These are phyloP conservation scores for Laburnicola sp. DNA, from an alignment of 2,329 filamentous ascomycete genomes.

Conservation along the genomic window DNA sequence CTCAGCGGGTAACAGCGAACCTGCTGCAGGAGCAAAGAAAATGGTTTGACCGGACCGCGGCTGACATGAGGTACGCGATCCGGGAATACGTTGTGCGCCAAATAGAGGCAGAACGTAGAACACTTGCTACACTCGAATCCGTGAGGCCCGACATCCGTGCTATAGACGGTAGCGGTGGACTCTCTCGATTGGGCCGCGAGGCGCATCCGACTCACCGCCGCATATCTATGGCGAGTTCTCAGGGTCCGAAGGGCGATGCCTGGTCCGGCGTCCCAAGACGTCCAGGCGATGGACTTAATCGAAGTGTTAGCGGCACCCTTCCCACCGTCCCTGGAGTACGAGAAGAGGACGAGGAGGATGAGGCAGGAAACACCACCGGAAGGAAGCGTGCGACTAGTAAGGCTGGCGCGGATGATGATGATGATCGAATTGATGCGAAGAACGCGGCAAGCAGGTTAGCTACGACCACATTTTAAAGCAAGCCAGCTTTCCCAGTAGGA, in stretches of 20 bases:
- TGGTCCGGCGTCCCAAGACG: conserved; percentile 93
- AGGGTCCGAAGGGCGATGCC: conserved; percentile 96
- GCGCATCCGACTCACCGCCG: conserved; percentile 76
- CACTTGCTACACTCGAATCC: conserved; percentile 87
- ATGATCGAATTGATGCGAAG: conserved; percentile 90
- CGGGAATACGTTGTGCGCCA: conserved; percentile 92
- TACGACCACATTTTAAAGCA: conserved; percentile 81
- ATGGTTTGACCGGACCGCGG: conserved; percentile 85
- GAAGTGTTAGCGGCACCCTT: conserved; percentile 75
- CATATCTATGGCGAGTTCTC: conserved; percentile 77
- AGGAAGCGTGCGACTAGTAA: conserved; percentile 54
- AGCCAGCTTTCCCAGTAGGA: not conserved
- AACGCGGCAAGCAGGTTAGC: conserved; percentile 94
- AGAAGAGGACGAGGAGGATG: conserved; percentile 63
- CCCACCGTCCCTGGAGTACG: conserved; percentile 59
- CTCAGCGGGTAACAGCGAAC: conserved; percentile 84
- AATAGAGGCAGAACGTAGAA: conserved; percentile 92
- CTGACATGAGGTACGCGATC: conserved; percentile 80
- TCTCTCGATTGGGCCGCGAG: conserved; percentile 87
- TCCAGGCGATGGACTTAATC: conserved; percentile 70
- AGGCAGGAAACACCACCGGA: conserved; percentile 49
- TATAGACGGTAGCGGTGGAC: conserved; percentile 87
- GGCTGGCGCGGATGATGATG: conserved; percentile 74
- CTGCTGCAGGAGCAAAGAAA: conserved; percentile 83
- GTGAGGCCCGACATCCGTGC: conserved; percentile 90